Evolutionary conservation across 2,329 filamentous ascomycete species (phyloP).

Genomic region (Cladosporium austrohemisphaericum): DNA sequence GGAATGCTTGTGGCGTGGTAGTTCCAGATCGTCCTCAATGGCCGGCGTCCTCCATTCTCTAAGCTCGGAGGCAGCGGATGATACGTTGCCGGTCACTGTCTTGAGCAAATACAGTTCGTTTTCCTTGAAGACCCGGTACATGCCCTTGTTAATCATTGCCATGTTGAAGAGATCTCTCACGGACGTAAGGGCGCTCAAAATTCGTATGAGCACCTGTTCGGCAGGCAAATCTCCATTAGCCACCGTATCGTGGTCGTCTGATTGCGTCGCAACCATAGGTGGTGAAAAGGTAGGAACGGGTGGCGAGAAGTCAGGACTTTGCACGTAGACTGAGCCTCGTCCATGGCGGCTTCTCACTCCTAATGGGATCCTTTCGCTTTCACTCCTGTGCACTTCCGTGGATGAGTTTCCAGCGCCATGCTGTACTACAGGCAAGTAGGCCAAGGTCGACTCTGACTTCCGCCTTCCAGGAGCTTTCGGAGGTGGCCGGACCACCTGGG

Average conservation of each 20-base stretch:
- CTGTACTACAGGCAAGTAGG: not conserved
- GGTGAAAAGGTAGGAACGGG: not conserved
- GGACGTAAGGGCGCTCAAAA: slow-evolving; percentile 47
- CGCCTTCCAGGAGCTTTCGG: slow-evolving; percentile 11
- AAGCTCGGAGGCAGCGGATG: slow-evolving; percentile 58
- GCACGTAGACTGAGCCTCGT: not conserved
- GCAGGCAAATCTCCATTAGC: slow-evolving; percentile 28
- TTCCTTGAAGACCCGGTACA: slow-evolving; percentile 56
- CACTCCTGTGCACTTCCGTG: not conserved
- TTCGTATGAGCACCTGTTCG: slow-evolving; percentile 50
- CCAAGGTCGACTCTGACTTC: slow-evolving; percentile 1
- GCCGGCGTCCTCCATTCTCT: slow-evolving; percentile 56
- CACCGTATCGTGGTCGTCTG: not conserved
- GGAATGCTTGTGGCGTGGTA: slow-evolving; percentile 17
- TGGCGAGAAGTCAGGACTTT: not conserved
- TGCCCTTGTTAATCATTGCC: slow-evolving; percentile 52
- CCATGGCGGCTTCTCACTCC: not conserved
- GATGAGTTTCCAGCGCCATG: not conserved
- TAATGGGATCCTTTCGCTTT: not conserved
- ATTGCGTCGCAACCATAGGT: not conserved
- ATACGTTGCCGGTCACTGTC: slow-evolving; percentile 49
- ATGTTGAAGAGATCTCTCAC: slow-evolving; percentile 55
- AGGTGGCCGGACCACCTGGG: slow-evolving; percentile 7
- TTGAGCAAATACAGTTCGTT: slow-evolving; percentile 55
- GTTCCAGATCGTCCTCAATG: slow-evolving; percentile 29